phyloP scores from a whole-genome alignment of 2,329 filamentous ascomycete genomes.

The Helminthosporium solani region DNA sequence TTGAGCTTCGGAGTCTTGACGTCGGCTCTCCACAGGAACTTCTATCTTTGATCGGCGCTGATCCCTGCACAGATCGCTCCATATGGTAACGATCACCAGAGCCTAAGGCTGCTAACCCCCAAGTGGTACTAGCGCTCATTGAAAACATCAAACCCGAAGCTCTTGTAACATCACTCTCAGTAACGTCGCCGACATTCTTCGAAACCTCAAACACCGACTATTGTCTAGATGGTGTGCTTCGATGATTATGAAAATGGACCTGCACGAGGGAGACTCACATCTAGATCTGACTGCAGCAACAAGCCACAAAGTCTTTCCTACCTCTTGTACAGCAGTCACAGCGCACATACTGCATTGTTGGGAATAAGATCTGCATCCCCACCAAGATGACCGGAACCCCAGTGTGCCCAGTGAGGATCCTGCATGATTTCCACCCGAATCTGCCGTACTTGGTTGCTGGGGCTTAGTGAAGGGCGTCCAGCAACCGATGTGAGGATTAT shows the following conservation, averaged over 20 bases:
- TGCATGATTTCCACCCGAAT: neutral
- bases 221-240: too few species aligned
- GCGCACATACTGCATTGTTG: neutral
- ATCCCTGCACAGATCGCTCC: slow-evolving; percentile 2
- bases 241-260: neutral
- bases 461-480: neutral
- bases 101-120: neutral
- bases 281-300: neutral
- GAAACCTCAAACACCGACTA: neutral
- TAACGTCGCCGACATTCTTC: neutral
- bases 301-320: neutral
- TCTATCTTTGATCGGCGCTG: too few species aligned
- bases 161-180: neutral
- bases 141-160: neutral
- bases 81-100: neutral
- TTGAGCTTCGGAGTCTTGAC: slow-evolving; percentile 14
- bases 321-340: neutral
- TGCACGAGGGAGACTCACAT: neutral
- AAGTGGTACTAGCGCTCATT: neutral
- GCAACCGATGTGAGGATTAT: slow-evolving; percentile 1
- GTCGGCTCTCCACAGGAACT: slow-evolving; percentile 24
- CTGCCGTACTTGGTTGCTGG: slow-evolving; percentile 6
- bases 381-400: neutral
- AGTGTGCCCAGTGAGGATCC: neutral
- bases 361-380: neutral